A percentile compares a stretch with the other conserved stretches of the same genome.
Conservation (phyloP, 805 yeast species). For the Saccharomyces cerevisiae region DNA sequence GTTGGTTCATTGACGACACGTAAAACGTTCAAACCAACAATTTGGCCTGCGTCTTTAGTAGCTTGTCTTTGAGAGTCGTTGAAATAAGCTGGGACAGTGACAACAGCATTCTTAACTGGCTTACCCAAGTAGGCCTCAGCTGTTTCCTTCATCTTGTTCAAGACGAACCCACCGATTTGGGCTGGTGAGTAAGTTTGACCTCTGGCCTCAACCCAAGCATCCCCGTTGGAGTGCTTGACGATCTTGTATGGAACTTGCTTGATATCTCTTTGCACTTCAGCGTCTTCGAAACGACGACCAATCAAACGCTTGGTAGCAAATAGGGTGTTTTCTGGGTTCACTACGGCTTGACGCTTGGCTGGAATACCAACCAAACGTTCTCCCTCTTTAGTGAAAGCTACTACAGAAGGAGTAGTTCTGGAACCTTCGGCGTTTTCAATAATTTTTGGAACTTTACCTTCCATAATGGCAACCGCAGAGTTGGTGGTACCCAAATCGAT, state of each 20-base stretch:
- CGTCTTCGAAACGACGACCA: slow-evolving; percentile 85
- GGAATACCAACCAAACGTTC: slow-evolving; percentile 90
- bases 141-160: slow-evolving; percentile 97
- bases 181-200: slow-evolving; percentile 88
- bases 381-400: slow-evolving; percentile 86
- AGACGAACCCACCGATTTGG: slow-evolving; percentile 87
- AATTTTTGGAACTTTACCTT: slow-evolving; percentile 59
- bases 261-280: slow-evolving; percentile 85
- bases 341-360: slow-evolving; percentile 93
- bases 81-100: slow-evolving; percentile 83
- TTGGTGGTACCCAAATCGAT: slow-evolving; percentile 84
- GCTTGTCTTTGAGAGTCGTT: slow-evolving; percentile 80
- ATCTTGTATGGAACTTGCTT: slow-evolving; percentile 85
- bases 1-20: slow-evolving; percentile 82
- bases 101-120: slow-evolving; percentile 79
- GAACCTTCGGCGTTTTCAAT: slow-evolving; percentile 78
- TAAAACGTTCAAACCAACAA: slow-evolving; percentile 81
- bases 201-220: slow-evolving; percentile 91
- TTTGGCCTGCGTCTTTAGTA: slow-evolving; percentile 94
- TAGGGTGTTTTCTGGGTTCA: slow-evolving; percentile 87
- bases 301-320: slow-evolving; percentile 92
- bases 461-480: slow-evolving; percentile 79
- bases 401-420: slow-evolving; percentile 88
- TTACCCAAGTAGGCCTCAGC: slow-evolving; percentile 90
- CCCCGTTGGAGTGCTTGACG: slow-evolving; percentile 84